These are phyloP conservation scores for Trichoderma afroharzianum DNA, from an alignment of 2,329 filamentous ascomycete species.

Conservation along the genomic window DNA sequence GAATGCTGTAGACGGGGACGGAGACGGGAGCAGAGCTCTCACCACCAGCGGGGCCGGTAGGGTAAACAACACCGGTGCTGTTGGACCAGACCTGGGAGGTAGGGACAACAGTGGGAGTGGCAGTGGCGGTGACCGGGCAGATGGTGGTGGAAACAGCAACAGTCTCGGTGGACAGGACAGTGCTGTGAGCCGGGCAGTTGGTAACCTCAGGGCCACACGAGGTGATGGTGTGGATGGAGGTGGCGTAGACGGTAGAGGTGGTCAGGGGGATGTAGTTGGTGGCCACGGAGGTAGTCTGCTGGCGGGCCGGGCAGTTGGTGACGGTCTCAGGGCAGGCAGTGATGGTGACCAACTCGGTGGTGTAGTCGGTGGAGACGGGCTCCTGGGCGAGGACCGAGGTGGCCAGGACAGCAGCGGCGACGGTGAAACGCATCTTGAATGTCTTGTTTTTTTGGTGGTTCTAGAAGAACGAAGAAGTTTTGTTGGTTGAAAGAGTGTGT, in stretches of 20 bases:
- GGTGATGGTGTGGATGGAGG: constrained; percentile 59
- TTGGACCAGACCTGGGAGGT: constrained; percentile 20
- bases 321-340: constrained; percentile 57
- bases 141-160: constrained; percentile 39
- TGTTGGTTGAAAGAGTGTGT: constrained; percentile 34
- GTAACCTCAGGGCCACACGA: constrained; percentile 57
- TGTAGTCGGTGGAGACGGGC: constrained; percentile 49
- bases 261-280: constrained; percentile 41
- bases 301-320: constrained; percentile 56
- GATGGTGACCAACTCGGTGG: constrained; percentile 58
- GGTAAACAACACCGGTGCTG: constrained; percentile 20
- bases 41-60: constrained; percentile 12
- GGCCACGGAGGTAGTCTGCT: constrained; percentile 36
- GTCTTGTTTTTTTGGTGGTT: constrained; percentile 30
- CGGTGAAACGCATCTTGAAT: constrained; percentile 62
- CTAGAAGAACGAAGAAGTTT: constrained; percentile 28
- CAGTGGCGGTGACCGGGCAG: constrained; percentile 35
- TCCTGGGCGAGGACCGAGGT: constrained; percentile 27
- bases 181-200: constrained; percentile 54
- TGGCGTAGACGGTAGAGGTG: constrained; percentile 55
- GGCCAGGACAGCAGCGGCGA: constrained; percentile 45
- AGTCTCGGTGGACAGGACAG: constrained; percentile 36
- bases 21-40: constrained; percentile 26
- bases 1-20: constrained; percentile 42
- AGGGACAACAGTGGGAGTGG: constrained; percentile 26